These are phyloP conservation scores for Euphrasia confusa DNA, from an alignment of 257 asterid genomes.

Conservation along the genomic window DNA sequence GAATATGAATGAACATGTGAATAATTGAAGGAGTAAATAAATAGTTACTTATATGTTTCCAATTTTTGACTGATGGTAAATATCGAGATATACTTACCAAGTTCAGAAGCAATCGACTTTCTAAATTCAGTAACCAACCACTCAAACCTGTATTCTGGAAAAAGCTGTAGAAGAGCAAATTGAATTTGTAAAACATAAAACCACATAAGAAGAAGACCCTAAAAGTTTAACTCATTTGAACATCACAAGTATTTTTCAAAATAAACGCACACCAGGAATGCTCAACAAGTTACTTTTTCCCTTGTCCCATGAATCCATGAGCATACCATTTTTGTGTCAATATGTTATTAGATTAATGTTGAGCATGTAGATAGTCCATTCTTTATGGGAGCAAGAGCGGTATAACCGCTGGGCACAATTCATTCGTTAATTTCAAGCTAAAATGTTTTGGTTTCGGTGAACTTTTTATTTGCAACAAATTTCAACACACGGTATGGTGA, in stretches of 20 bases:
- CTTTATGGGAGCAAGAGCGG: background rate
- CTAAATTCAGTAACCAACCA: conserved; percentile 82
- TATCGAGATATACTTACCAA: conserved; percentile 47
- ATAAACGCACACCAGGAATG: background rate
- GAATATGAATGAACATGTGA: conserved; percentile 14
- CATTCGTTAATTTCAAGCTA: conserved; percentile 5
- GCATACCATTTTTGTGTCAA: background rate
- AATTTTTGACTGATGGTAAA: background rate
- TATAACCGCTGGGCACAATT: conserved; percentile 7
- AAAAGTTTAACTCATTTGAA: conserved; percentile 3
- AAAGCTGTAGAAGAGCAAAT: conserved; percentile 45
- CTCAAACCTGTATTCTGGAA: conserved; percentile 84
- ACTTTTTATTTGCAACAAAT: background rate
- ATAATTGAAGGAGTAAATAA: conserved; percentile 4
- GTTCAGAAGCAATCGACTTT: conserved; percentile 72
- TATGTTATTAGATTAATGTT: background rate
- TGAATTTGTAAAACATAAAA: conserved; percentile 23
- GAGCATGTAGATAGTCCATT: background rate
- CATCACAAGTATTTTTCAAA: conserved; percentile 9
- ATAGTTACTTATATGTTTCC: background rate
- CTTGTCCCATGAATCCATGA: background rate
- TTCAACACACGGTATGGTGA: conserved; percentile 5
- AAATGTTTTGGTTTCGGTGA: conserved; percentile 4
- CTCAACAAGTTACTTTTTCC: background rate
- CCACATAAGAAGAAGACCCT: conserved; percentile 16